Evolutionary conservation across 164 flowering plant species (phyloP).

Genomic region (Magnolia officinalis): DNA sequence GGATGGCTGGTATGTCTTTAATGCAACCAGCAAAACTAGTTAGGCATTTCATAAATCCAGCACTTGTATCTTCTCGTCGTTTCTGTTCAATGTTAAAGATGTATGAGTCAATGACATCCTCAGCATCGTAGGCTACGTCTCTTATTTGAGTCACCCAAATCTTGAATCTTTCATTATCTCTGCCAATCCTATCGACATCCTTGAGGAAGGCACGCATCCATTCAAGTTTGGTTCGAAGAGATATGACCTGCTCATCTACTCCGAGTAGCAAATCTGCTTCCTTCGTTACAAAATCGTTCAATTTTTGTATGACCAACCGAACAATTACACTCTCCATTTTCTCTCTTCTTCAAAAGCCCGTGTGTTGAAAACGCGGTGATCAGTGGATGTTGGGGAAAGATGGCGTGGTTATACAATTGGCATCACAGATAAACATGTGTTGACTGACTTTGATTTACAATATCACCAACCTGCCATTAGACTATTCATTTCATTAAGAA

Average conservation of each 20-base stretch:
- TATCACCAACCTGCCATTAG: too few relatives aligned
- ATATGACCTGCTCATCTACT: background rate
- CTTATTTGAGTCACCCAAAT: background rate
- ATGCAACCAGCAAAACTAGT: slow-evolving; percentile 13
- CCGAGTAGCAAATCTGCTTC: background rate
- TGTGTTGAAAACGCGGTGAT: too few relatives aligned
- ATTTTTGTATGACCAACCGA: background rate
- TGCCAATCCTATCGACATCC: background rate
- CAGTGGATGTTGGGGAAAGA: too few relatives aligned
- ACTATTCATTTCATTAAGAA: too few relatives aligned
- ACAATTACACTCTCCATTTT: background rate
- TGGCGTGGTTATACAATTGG: too few relatives aligned
- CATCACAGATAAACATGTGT: too few relatives aligned
- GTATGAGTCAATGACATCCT: slow-evolving; percentile 5
- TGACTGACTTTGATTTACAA: too few relatives aligned
- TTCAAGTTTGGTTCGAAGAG: background rate
- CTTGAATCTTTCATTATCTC: background rate
- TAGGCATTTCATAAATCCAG: background rate
- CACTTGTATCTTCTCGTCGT: background rate
- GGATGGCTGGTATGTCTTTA: slow-evolving; percentile 14
- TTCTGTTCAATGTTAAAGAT: background rate
- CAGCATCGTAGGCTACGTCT: background rate
- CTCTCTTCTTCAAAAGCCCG: too few relatives aligned
- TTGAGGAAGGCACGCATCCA: background rate
- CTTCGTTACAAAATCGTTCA: background rate